Conservation (phyloP, 2,329 filamentous ascomycete species). For the Cyphellophora attinorum region DNA sequence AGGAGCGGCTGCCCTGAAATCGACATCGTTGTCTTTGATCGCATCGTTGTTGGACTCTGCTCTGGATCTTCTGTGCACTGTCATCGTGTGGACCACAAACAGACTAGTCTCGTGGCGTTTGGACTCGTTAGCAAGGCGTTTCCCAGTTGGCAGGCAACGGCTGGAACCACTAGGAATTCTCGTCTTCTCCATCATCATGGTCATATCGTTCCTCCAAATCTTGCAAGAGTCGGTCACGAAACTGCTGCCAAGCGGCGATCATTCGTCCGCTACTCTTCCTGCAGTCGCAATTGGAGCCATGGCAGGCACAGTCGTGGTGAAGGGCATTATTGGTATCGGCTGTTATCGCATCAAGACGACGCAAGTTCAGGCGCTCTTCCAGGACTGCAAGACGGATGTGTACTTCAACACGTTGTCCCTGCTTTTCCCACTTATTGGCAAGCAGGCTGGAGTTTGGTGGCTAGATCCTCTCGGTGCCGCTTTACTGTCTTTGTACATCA, state of each 20-base stretch:
- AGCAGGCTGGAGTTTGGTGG: constrained; percentile 54
- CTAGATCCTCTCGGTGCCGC: constrained; percentile 54
- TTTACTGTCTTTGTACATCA: constrained; percentile 56
- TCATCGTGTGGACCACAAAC: constrained; percentile 54
- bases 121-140: constrained; percentile 39
- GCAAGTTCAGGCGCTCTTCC: constrained; percentile 53
- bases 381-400: constrained; percentile 56
- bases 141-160: constrained; percentile 48
- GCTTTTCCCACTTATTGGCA: constrained; percentile 53
- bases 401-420: constrained; percentile 56
- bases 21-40: constrained; percentile 51
- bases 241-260: constrained; percentile 37
- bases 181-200: constrained; percentile 55
- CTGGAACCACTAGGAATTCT: constrained; percentile 54
- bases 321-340: constrained; percentile 51
- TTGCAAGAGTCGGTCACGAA: constrained; percentile 51
- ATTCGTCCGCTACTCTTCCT: constrained; percentile 28
- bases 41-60: constrained; percentile 54
- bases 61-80: constrained; percentile 50
- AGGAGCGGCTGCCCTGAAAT: constrained; percentile 44
- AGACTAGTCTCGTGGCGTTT: constrained; percentile 49
- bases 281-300: constrained; percentile 48
- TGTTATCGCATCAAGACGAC: constrained; percentile 53
- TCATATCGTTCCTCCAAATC: constrained; percentile 53
- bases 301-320: constrained; percentile 47